Base-by-base conservation (phyloP, 2,329 filamentous ascomycete species). In the Alternaria ethzedia region DNA sequence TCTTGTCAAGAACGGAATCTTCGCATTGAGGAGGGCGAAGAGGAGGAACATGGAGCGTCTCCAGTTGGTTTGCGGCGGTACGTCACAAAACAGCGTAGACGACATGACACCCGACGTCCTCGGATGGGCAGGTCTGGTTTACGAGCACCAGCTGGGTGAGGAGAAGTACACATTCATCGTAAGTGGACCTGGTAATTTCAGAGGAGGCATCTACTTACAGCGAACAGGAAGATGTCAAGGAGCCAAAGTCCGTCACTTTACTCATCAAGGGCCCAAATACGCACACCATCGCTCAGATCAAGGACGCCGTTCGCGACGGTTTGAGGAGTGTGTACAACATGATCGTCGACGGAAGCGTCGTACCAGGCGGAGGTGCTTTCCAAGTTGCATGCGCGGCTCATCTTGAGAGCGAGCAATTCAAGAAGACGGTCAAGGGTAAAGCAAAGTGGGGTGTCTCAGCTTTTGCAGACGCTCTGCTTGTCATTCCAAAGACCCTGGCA, bases 21-120 rank as follows among this genome's bases (percentile, higher is more conserved):
- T 98, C 70, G 96, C 96, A 57, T 88, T 99, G 66, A 90, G 96
- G 75, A 88, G 96, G 80, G 96, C 96, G 44, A 99, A 99, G 90
- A 88, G 96, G 81, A 91, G 96, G 79, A 99, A 99, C 85, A 99
- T 99, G 96, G 96, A 99, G 86, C 90, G 96, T 75, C 85, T 99
- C 70, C 96, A 99, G 83, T 89, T 99, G 68, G 89, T 98, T 65
- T 97, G 94, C 78, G 96, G 96, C 61, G 96, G 96, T 76, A 85
- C 87, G 57, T 90, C 96, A 58, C 95, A 97, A 82, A 99, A 99
- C 87, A 97, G 93, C 74, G 95, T 97, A 6, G 96, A 99, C 44
- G 96, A 98, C 75, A 83, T 99, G 66, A 89, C 90, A 5, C 91
- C 94, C 2, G 93, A 97, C 50, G 86, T 95, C 64, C 90, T 99